phyloP scores from a whole-genome alignment of 495 filamentous ascomycete genomes.

The Lasiosphaeris hirsuta region DNA sequence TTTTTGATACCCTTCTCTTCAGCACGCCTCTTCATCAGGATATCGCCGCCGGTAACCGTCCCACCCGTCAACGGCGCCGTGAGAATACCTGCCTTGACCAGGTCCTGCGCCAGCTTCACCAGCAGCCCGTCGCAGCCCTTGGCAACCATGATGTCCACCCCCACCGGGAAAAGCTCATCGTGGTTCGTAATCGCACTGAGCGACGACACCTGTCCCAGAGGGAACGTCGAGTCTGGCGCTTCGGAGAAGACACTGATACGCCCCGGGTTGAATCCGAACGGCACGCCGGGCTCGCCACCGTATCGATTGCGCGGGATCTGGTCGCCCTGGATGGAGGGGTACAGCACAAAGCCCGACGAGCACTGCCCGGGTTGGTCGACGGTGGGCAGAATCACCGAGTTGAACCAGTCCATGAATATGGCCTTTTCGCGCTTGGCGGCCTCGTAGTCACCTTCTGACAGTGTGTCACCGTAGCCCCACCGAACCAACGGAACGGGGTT shows the following conservation, averaged over 20 bases:
- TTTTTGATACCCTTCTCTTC: neutral
- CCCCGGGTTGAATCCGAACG: constrained; percentile 42
- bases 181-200: constrained; percentile 51
- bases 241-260: constrained; percentile 48
- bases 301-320: constrained; percentile 34
- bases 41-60: constrained; percentile 50
- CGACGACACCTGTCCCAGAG: constrained; percentile 53
- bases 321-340: constrained; percentile 24
- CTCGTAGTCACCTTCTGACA: constrained; percentile 35
- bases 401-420: constrained; percentile 54
- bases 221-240: constrained; percentile 55
- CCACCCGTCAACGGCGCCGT: constrained; percentile 42
- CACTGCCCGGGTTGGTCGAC: constrained; percentile 31
- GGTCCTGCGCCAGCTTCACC: constrained; percentile 50
- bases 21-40: constrained; percentile 47
- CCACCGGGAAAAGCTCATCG: constrained; percentile 56
- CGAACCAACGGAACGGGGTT: constrained; percentile 53
- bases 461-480: constrained; percentile 53
- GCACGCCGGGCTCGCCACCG: constrained; percentile 29
- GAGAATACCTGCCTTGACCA: constrained; percentile 50
- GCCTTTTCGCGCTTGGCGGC: constrained; percentile 45
- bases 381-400: constrained; percentile 40
- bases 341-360: constrained; percentile 35
- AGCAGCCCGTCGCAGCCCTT: constrained; percentile 62
- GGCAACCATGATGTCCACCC: constrained; percentile 56